Evolutionary conservation across 805 yeast species (phyloP), one percentile per base, ranked within the genome.

Genomic region (Saccharomyces paradoxus): DNA sequence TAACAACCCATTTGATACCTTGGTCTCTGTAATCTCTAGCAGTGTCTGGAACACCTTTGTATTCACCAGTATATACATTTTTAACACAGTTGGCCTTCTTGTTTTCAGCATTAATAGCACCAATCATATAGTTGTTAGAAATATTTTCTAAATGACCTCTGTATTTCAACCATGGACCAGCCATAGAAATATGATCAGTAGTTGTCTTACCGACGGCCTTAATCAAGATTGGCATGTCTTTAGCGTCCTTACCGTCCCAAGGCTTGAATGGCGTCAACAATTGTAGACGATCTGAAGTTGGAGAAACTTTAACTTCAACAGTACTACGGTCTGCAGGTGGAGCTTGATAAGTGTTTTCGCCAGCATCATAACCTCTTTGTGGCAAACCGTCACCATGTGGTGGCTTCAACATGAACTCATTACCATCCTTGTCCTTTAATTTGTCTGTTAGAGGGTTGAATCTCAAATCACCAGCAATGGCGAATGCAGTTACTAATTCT

Each of bases 141-240:
- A 92, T 94, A 86, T 92, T 92, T 81, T 90, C 92, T 80, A 92
- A 82, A 81, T 92, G 99, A 78, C 99, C 99, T 82, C 97, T 89
- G 92, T 92, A 92, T 81, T 92, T 92, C 83, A 92, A 87, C 99
- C 99, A 92, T 72, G 98, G 97, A 79, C 99, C 99, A 72, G 99
- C 99, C 96, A 89, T 91, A 70, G 98, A 92, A 70, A 92, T 92
- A 80, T 92, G 99, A 80, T 92, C 99, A 67, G 99, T 92, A 69
- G 99, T 92, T 74, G 97, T 91, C 83, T 92, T 92, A 79, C 97
- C 98, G 60, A 86, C 79, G 64, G 97, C 88, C 81, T 94, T 92
- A 77, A 92, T 89, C 78, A 92, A 84, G 68, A 92, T 92, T 76
- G 97, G 97, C 81, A 92, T 78, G 71, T 80, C 80, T 63, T 74